Evolutionary conservation across 2,329 filamentous ascomycete genomes (phyloP), one percentile per base, ranked within the genome.

Genomic region (Clarireedia homoeocarpa): DNA sequence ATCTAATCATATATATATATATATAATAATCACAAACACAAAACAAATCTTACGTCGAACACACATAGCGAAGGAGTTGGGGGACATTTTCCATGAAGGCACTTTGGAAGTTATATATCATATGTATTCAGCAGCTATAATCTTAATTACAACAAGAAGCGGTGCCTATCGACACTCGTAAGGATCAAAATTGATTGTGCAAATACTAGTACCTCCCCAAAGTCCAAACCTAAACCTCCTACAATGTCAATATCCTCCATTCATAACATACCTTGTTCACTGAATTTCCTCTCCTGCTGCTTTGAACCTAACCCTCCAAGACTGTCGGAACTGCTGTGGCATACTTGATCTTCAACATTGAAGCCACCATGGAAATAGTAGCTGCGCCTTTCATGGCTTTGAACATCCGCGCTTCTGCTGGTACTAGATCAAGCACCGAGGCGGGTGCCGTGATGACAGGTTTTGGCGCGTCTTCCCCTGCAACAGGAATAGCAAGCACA

Each of bases 111-210:
- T 15, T 9, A 51, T 6, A 38, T 55, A 30, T 12, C 17, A 38
- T 27, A 7, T 51, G 2, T n/a, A 27, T 51, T 46, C 23, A n/a
- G 27, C 12, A 38, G n/a, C 47, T 51, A 55, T 45, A 55, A 51
- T 45, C 30, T 24, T 45, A 39, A 51, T 47, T 51, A 55, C 47
- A 55, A 30, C 26, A 39, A 55, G 39, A 55, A 51, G 38, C 47
- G 46, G 45, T 27, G n/a, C 26, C 4, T 23, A 40, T 27, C 17
- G 53, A 51, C 39, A 51, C 30, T 44, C 34, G 17, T 51, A 14
- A 51, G 27, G 47, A 23, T 55, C 47, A 55, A 55, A 55, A 55
- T 45, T 55, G 39, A 20, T 30, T 55, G 27, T 51, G 53, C 47
- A 55, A 55, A 55, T 55, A 55, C 27, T 55, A 44, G 20, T 51